Conservation (phyloP, 306 rosid genomes). For the Herpetospermum pedunculosum region DNA sequence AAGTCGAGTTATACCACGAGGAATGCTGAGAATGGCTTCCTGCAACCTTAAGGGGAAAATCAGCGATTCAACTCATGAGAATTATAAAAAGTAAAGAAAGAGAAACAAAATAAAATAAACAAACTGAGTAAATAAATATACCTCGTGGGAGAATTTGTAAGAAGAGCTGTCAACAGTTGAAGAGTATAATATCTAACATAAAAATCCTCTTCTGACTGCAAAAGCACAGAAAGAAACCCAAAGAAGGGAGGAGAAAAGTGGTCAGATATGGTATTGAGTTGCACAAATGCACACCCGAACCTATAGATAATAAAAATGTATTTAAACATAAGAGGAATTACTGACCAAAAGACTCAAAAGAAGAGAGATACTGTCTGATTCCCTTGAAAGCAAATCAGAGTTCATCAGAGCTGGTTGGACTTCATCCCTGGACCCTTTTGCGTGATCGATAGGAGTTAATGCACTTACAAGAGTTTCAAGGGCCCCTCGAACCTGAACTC, state of each 20-base stretch:
- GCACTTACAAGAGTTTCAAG: slow-evolving; percentile 86
- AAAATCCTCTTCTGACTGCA: slow-evolving; percentile 90
- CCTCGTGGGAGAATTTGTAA: slow-evolving; percentile 78
- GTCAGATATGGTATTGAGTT: not conserved
- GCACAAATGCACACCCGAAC: not conserved
- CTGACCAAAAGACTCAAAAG: slow-evolving; percentile 87
- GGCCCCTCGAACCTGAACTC: slow-evolving; percentile 75
- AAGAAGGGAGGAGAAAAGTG: not conserved
- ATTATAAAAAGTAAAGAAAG: not conserved
- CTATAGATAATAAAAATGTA: not conserved
- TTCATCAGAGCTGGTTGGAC: slow-evolving; percentile 83
- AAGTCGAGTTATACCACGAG: slow-evolving; percentile 80
- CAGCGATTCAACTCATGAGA: slow-evolving; percentile 15
- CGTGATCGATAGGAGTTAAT: slow-evolving; percentile 67
- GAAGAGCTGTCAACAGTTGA: slow-evolving; percentile 86
- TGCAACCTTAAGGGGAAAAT: slow-evolving; percentile 61
- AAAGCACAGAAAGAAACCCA: slow-evolving; percentile 16
- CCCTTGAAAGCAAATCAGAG: slow-evolving; percentile 81
- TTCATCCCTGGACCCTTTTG: slow-evolving; percentile 54
- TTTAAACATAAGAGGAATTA: slow-evolving; percentile 11
- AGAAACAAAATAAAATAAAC: not conserved
- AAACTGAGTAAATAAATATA: slow-evolving; percentile 10
- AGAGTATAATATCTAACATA: slow-evolving; percentile 87
- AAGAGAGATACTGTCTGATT: slow-evolving; percentile 73
- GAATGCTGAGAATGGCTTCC: slow-evolving; percentile 88